Evolutionary conservation across 305 asterid species (phyloP), one percentile per base, ranked within the genome.

Genomic region (Fraxinus platypoda): DNA sequence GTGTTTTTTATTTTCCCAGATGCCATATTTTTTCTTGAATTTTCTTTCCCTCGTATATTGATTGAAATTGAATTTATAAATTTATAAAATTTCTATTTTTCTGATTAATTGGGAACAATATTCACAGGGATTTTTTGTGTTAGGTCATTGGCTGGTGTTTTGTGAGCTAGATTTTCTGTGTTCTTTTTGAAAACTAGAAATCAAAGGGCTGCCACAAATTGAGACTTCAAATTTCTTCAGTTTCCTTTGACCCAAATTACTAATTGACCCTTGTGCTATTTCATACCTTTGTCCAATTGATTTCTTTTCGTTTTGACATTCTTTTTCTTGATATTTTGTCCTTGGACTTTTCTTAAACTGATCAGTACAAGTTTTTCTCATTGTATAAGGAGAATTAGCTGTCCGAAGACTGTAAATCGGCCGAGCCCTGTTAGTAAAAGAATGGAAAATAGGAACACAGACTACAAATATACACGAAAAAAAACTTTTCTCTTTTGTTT

Each of bases 141-240:
- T 25, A 33, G 25, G 59, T 66, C 70, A 43, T 17, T 17, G 75
- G 30, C 57, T 52, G 23, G 23, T 17, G 23, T 30, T 52, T 15
- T 49, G 21, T 49, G 8, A 49, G 23, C 74, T 52, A 43, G 52
- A 28, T 64, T 79, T 79, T 71, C 84, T n/a, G n/a, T 77, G 26
- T 81, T 86, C 78, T 80, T 73, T 84, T 78, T 85, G 84, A 87
- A 81, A 21, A 76, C 26, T 23, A 83, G 71, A 54, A 66, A 46
- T 78, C 76, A 75, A 75, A 88, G 89, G 89, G 87, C 87, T 82
- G 90, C 92, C 81, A 35, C 83, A 75, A 77, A 41, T 41, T 25
- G n/a, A 52, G 75, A 76, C 81, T 79, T 83, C 31, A 85, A 86
- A 84, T 81, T 76, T 83, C 83, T 23, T 3, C 82, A 74, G 74